phyloP scores from a whole-genome alignment of 2,329 filamentous ascomycete species.

The Aspergillus phoenicis region DNA sequence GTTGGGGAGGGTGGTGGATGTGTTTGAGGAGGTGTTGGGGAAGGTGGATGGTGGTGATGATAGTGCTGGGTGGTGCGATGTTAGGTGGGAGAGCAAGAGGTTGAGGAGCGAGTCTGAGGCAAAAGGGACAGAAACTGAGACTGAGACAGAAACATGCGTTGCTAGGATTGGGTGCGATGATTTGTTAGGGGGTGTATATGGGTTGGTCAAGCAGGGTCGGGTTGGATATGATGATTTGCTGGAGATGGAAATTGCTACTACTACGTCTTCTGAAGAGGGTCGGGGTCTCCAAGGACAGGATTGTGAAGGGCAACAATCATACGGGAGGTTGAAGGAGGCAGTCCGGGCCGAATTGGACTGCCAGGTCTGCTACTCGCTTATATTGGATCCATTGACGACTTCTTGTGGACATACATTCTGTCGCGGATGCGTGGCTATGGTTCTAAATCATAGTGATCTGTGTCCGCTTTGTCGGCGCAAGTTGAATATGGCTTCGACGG shows the following conservation, averaged over 20 bases:
- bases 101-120: not conserved
- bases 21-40: slow-evolving; percentile 49
- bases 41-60: not conserved
- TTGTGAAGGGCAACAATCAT: slow-evolving; percentile 35
- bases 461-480: slow-evolving; percentile 79
- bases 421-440: slow-evolving; percentile 72
- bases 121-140: not conserved
- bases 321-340: slow-evolving; percentile 63
- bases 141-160: no score
- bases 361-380: slow-evolving; percentile 81
- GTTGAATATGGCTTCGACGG: slow-evolving; percentile 57
- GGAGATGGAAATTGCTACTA: slow-evolving; percentile 54
- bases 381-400: slow-evolving; percentile 81
- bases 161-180: slow-evolving; percentile 19
- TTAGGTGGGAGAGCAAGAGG: not conserved
- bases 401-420: slow-evolving; percentile 90
- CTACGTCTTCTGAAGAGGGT: no score
- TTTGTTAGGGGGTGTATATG: slow-evolving; percentile 65
- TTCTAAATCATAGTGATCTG: slow-evolving; percentile 73
- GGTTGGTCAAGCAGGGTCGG: slow-evolving; percentile 63
- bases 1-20: slow-evolving; percentile 69
- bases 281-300: no score
- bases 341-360: slow-evolving; percentile 77
- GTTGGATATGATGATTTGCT: slow-evolving; percentile 55
- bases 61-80: slow-evolving; percentile 22